Percentiles rank a stretch among this genome's conserved stretches.
phyloP scores from a whole-genome alignment of 2,329 filamentous ascomycete genomes.

The Fusarium papillatum region DNA sequence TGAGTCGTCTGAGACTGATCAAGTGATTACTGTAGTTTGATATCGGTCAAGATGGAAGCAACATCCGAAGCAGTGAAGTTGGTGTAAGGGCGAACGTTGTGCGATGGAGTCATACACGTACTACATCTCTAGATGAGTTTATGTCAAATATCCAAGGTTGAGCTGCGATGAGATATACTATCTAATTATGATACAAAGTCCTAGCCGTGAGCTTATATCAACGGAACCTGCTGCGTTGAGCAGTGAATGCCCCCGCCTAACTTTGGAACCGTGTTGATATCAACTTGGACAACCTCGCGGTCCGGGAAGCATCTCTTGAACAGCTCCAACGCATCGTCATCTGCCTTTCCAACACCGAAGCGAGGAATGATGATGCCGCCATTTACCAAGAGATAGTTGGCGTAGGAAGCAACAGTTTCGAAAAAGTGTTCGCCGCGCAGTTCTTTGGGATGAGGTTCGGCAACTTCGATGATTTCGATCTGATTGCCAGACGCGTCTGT shows the following conservation, averaged over 20 bases:
- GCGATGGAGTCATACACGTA: not conserved
- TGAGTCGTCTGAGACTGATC: not conserved
- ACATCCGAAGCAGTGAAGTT: not conserved
- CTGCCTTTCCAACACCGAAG: conserved; percentile 41
- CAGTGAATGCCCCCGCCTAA: conserved; percentile 46
- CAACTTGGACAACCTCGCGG: conserved; percentile 31
- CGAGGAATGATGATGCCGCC: conserved; percentile 45
- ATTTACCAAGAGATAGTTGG: conserved; percentile 47
- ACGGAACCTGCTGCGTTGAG: conserved; percentile 45
- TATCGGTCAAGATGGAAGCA: not conserved
- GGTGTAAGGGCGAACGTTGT: not conserved
- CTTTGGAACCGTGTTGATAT: conserved; percentile 18
- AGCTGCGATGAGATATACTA: not conserved
- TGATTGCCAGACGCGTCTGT: conserved; percentile 39
- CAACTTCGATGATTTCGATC: conserved; percentile 40
- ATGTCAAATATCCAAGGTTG: not conserved
- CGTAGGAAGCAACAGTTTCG: conserved; percentile 31
- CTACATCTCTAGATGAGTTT: not conserved
- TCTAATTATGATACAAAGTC: not conserved
- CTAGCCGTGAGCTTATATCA: not conserved
- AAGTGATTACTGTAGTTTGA: not conserved
- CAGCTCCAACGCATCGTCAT: conserved; percentile 35
- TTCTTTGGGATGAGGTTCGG: conserved; percentile 35
- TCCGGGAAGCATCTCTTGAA: conserved; percentile 23
- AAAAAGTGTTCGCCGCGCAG: not conserved